Conservation (phyloP, 495 filamentous ascomycete species). For the Copromyces sp. region DNA sequence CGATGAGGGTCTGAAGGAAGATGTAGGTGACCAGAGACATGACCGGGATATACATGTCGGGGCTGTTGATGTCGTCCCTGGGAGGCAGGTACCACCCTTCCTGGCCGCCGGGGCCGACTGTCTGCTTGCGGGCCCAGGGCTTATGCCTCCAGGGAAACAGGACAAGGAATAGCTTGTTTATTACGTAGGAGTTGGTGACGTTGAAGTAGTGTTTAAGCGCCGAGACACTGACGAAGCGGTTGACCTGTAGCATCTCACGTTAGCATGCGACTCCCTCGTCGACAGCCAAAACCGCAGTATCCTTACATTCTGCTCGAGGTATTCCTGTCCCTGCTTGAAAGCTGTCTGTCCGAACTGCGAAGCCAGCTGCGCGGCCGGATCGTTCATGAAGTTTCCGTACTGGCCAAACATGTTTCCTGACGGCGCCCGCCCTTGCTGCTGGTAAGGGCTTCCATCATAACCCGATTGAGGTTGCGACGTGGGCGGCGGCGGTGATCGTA, state of each 20-base stretch:
- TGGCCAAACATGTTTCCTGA: conserved; percentile 50
- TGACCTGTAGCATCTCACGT: conserved; percentile 47
- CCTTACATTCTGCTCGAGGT: conserved; percentile 82
- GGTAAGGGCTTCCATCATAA: conserved; percentile 70
- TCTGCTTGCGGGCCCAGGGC: conserved; percentile 76
- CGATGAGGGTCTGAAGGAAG: conserved; percentile 77
- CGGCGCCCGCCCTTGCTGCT: conserved; percentile 42
- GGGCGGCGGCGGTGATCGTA: conserved; percentile 90
- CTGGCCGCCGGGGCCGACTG: conserved; percentile 54
- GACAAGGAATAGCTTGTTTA: conserved; percentile 76
- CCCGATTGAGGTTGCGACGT: conserved; percentile 58
- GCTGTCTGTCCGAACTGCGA: conserved; percentile 90
- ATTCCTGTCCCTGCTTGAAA: conserved; percentile 78
- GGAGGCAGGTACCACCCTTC: conserved; percentile 86
- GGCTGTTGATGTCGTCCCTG: conserved; percentile 93
- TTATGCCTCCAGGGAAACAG: conserved; percentile 97
- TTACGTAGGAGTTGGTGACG: conserved; percentile 85
- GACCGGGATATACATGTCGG: conserved; percentile 97
- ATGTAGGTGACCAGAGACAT: conserved; percentile 97
- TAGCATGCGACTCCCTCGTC: not conserved
- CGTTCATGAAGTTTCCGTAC: conserved; percentile 86
- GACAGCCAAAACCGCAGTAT: not conserved
- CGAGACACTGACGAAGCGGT: conserved; percentile 84
- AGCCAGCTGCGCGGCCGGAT: conserved; percentile 93
- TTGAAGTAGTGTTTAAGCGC: conserved; percentile 97